Evolutionary conservation across 169 alveolate species (phyloP).

Genomic region (Prorocentrum cordatum): DNA sequence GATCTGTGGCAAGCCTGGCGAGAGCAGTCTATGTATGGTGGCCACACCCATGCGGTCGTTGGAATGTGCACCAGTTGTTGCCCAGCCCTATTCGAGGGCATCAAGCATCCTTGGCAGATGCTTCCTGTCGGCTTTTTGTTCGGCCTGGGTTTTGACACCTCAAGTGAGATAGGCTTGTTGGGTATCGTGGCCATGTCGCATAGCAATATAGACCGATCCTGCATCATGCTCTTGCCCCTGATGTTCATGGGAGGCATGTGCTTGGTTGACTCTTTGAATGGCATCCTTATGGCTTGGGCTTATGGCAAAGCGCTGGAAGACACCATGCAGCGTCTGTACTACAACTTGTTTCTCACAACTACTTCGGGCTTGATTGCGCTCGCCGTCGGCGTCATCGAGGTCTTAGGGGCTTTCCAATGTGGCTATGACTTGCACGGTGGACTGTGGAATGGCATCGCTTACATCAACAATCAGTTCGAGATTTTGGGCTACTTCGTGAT

Average conservation of each 20-base stretch:
- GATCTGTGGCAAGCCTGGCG: too few relatives aligned
- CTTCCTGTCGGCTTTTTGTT: slow-evolving; percentile 21
- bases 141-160: slow-evolving; percentile 58
- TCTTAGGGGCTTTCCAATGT: too few relatives aligned
- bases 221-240: slow-evolving; percentile 18
- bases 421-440: too few relatives aligned
- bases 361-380: too few relatives aligned
- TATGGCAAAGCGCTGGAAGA: slow-evolving; percentile 4
- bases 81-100: slow-evolving; percentile 6
- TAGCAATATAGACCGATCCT: too few relatives aligned
- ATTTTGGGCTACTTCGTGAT: too few relatives aligned
- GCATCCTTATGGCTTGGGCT: slow-evolving; percentile 47
- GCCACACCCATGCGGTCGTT: slow-evolving; percentile 39
- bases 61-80: slow-evolving; percentile 38
- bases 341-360: too few relatives aligned
- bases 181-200: slow-evolving; percentile 38
- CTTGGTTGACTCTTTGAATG: slow-evolving; percentile 19
- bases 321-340: slow-evolving; percentile 14
- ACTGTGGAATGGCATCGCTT: too few relatives aligned
- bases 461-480: too few relatives aligned
- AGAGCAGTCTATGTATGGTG: too few relatives aligned
- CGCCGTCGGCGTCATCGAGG: too few relatives aligned
- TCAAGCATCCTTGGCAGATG: slow-evolving; percentile 38
- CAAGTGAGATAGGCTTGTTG: slow-evolving; percentile 17
- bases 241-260: slow-evolving; percentile 45